Evolutionary conservation across 2,329 filamentous ascomycete genomes (phyloP), one percentile per base, ranked within the genome.

Genomic region (Fusarium falciforme): DNA sequence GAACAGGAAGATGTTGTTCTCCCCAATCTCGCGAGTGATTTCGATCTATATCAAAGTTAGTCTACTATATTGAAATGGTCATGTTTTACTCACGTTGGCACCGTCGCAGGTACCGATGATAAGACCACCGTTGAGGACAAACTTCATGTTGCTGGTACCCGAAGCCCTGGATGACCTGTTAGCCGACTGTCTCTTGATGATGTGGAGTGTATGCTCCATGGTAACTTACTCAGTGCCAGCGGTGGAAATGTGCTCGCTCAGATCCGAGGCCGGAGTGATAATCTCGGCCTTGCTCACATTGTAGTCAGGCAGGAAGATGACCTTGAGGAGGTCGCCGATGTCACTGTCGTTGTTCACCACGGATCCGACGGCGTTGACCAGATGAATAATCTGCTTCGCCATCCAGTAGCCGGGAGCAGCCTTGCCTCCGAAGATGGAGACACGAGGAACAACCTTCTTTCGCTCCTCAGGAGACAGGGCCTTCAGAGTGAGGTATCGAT

Each of bases 211-310:
- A 7, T 52, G 10, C 14, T 57, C 5, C 7, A 35, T 27, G 11
- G 14, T 16, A 47, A 85, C 88, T 83, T 82, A 89, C 88, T 99
- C 96, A 1, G 96, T 99, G 59, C 96, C 96, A 40, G 96, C 96
- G 27, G 96, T 99, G 3, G 96, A 98, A 80, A 99, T 99, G 83
- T 99, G 96, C 86, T 99, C 96, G 84, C 95, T 98, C 79, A 99
- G 92, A 79, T 99, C 96, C 22, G 94, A 98, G 14, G 96, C 96
- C 14, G 96, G 96, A 74, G 91, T 90, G 79, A 99, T 98, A 80
- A 98, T 95, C 85, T 99, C 96, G 4, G 96, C 96, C 87, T 99
- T 99, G 90, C 95, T 98, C 80, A 99, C 96, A 76, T 99, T 99
- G 89, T 99, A 99, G 84, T 99, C 96, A 81, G 97, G 94, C 63